Conservation (phyloP, 23 red algal genomes). For the Gracilaria caudata region DNA sequence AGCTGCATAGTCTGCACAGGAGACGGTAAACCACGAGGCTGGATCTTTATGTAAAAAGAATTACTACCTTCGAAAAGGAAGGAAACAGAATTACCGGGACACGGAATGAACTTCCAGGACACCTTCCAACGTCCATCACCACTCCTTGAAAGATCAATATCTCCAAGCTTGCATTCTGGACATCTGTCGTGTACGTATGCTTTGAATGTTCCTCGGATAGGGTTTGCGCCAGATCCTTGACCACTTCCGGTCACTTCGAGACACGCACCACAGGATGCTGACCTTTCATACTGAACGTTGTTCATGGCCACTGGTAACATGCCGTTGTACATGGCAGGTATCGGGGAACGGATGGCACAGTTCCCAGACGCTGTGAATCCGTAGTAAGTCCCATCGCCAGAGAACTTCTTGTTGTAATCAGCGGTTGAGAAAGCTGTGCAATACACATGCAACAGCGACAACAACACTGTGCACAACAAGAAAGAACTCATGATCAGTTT, state of each 20-base stretch:
- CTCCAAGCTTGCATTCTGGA: slow-evolving; percentile 47
- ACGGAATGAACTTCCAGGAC: slow-evolving; percentile 47
- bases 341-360: slow-evolving; percentile 23
- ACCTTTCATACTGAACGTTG: slow-evolving; percentile 35
- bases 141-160: slow-evolving; percentile 47
- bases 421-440: background rate
- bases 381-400: slow-evolving; percentile 65
- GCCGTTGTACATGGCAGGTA: slow-evolving; percentile 46
- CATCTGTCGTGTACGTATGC: slow-evolving; percentile 52
- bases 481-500: no score
- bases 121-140: slow-evolving; percentile 65
- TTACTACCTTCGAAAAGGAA: slow-evolving; percentile 53
- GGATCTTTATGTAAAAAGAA: slow-evolving; percentile 44
- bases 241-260: slow-evolving; percentile 20
- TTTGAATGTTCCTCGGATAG: slow-evolving; percentile 4
- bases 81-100: slow-evolving; percentile 24
- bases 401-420: slow-evolving; percentile 5
- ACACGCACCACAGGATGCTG: slow-evolving; percentile 49
- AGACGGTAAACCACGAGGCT: slow-evolving; percentile 21
- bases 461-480: no score
- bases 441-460: no score
- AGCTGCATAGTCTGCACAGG: slow-evolving; percentile 25
- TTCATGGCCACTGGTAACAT: slow-evolving; percentile 51
- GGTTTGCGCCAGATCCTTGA: slow-evolving; percentile 44
- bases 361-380: slow-evolving; percentile 37